phyloP scores from a whole-genome alignment of 768 basidiomycete species.

The Grammothele lineata region DNA sequence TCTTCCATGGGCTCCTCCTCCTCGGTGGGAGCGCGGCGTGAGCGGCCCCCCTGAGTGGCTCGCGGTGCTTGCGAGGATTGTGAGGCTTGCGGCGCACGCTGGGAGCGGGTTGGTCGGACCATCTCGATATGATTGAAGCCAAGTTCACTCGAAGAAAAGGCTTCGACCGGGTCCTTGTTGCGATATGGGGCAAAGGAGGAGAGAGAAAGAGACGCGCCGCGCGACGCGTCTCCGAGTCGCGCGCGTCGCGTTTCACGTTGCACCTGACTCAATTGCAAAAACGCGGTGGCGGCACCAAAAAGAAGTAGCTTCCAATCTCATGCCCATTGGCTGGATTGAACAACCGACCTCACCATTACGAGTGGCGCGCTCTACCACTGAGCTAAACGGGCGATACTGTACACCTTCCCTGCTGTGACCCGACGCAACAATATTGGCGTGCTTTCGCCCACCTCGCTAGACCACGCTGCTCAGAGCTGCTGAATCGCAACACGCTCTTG shows the following conservation, averaged over 20 bases:
- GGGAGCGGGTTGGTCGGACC: conserved; percentile 37
- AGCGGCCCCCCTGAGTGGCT: conserved; percentile 21
- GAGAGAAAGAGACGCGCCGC: too few relatives aligned
- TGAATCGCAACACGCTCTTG: too few relatives aligned
- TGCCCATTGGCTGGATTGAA: conserved; percentile 15
- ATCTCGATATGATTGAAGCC: conserved; percentile 18
- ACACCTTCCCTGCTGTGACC: background rate
- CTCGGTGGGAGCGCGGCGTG: conserved; percentile 22
- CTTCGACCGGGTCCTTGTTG: too few relatives aligned
- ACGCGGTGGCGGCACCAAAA: background rate
- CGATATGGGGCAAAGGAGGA: too few relatives aligned
- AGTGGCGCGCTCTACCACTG: conserved; percentile 15
- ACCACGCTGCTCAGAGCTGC: too few relatives aligned
- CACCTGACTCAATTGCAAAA: too few relatives aligned
- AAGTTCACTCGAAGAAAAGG: too few relatives aligned
- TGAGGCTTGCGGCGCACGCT: conserved; percentile 32
- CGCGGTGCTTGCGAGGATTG: conserved; percentile 40
- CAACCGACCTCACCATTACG: conserved; percentile 15
- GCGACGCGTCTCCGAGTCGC: too few relatives aligned
- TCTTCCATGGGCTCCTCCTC: conserved; percentile 32
- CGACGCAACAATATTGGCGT: too few relatives aligned
- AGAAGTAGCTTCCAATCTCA: background rate
- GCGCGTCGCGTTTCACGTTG: too few relatives aligned
- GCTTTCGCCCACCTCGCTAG: too few relatives aligned
- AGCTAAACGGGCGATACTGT: conserved; percentile 12